phyloP scores from a whole-genome alignment of 257 asterid species.

The Paulownia fortunei region DNA sequence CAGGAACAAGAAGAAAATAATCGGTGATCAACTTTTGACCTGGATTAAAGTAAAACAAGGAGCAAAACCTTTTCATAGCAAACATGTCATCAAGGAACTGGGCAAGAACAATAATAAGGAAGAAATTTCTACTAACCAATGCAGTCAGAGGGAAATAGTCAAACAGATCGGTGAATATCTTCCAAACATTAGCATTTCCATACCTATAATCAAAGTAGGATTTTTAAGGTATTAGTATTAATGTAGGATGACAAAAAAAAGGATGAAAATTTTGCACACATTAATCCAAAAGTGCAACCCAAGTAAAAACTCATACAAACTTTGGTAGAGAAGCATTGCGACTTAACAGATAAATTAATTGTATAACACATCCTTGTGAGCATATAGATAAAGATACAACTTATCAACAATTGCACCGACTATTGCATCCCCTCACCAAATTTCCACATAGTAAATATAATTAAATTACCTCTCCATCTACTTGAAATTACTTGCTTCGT shows the following conservation, averaged over 20 bases:
- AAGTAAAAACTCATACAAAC: background rate
- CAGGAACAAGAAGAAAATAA: background rate
- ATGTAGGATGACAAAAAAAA: background rate
- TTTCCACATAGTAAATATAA: background rate
- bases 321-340: background rate
- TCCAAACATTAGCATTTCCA: slow-evolving; percentile 97
- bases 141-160: slow-evolving; percentile 95
- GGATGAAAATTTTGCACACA: background rate
- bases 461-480: slow-evolving; percentile 5
- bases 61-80: background rate
- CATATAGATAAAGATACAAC: background rate
- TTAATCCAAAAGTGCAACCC: slow-evolving; percentile 21
- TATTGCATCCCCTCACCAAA: background rate
- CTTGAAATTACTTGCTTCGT: background rate
- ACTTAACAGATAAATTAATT: background rate
- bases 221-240: slow-evolving; percentile 22
- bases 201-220: slow-evolving; percentile 54
- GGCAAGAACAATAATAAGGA: slow-evolving; percentile 10
- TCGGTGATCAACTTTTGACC: slow-evolving; percentile 6
- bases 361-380: background rate
- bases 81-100: background rate
- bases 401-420: background rate
- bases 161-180: slow-evolving; percentile 89
- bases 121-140: slow-evolving; percentile 62
- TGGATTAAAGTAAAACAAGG: background rate